Conservation (phyloP, 805 yeast genomes). For the Hanseniaspora lindneri region DNA sequence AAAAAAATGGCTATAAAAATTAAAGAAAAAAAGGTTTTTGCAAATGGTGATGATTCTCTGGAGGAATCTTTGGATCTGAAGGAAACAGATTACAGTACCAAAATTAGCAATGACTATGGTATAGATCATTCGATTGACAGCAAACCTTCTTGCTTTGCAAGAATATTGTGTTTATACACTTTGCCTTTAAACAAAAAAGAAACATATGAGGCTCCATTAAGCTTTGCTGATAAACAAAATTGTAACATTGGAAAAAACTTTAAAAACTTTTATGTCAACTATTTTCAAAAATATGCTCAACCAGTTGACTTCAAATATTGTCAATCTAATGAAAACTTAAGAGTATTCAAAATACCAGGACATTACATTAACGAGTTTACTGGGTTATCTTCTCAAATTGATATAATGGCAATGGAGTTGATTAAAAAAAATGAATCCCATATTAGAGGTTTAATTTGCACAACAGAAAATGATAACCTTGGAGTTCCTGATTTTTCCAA, state of each 20-base stretch:
- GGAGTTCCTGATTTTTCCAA: constrained; percentile 22
- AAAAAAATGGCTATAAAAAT: too few species aligned
- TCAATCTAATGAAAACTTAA: neutral
- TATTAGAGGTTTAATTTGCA: constrained; percentile 32
- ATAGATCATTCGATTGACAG: constrained; percentile 19
- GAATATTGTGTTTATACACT: constrained; percentile 32
- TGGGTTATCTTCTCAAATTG: constrained; percentile 19
- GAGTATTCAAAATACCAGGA: constrained; percentile 11
- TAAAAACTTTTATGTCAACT: constrained; percentile 19
- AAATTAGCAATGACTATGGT: constrained; percentile 18
- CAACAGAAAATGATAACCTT: constrained; percentile 25
- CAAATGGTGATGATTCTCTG: too few species aligned
- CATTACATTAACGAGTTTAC: constrained; percentile 14
- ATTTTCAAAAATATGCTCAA: constrained; percentile 1
- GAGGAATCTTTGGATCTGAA: neutral
- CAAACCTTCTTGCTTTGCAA: constrained; percentile 31
- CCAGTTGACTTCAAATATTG: neutral
- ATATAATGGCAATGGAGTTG: constrained; percentile 29
- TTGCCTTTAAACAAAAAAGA: constrained; percentile 2
- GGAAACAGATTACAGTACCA: neutral
- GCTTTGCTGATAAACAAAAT: constrained; percentile 28
- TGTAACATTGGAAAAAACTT: constrained; percentile 27
- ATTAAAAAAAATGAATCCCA: constrained; percentile 26
- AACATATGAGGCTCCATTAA: constrained; percentile 20
- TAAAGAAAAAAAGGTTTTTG: too few species aligned